Percentiles rank a stretch among this genome's conserved stretches.
These are phyloP conservation scores for Betula pendula DNA, from an alignment of 306 rosid species.

Conservation along the genomic window DNA sequence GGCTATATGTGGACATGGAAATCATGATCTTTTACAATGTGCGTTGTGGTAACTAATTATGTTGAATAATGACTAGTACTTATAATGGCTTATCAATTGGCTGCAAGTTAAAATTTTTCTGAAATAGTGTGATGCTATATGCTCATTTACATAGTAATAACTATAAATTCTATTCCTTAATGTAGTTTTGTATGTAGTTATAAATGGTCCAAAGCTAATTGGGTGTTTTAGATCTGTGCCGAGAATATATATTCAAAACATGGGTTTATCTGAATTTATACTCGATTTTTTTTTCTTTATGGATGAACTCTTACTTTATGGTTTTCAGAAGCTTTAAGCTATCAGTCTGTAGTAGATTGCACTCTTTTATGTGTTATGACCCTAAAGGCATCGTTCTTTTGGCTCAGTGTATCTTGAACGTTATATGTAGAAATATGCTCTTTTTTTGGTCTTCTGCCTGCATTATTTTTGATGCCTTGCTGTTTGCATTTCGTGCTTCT, in stretches of 20 bases:
- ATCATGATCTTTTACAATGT: background rate
- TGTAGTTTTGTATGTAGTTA: background rate
- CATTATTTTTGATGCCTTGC: too few relatives aligned
- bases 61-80: background rate
- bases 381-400: too few relatives aligned
- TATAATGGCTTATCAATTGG: background rate
- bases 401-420: too few relatives aligned
- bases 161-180: background rate
- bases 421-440: too few relatives aligned
- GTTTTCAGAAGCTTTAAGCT: background rate
- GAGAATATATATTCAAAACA: too few relatives aligned
- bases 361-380: too few relatives aligned
- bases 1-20: background rate
- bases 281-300: background rate
- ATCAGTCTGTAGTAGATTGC: too few relatives aligned
- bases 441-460: too few relatives aligned
- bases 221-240: background rate
- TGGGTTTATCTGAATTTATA: background rate
- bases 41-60: background rate
- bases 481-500: too few relatives aligned
- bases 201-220: background rate
- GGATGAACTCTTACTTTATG: background rate
- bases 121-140: background rate
- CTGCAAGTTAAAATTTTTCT: background rate
- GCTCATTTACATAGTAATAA: background rate